A percentile compares a stretch with the other conserved stretches of the same genome.
Evolutionary conservation across 352 stramenopile species (phyloP).

Genomic region (Stramenopiles sp.): DNA sequence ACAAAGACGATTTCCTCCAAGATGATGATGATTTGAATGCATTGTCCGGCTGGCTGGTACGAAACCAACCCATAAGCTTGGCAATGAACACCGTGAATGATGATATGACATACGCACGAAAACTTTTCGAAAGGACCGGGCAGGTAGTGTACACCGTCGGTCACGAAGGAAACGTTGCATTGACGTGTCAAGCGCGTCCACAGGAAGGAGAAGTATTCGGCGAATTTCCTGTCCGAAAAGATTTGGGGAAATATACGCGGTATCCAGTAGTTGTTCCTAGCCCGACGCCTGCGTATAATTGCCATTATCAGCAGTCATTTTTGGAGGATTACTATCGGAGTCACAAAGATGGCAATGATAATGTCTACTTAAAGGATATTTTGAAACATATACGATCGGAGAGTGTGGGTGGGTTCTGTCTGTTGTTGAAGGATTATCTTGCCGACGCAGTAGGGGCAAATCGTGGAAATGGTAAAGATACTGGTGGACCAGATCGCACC

Average conservation of each 20-base stretch:
- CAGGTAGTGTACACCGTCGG: constrained; percentile 41
- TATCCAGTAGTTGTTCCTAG: constrained; percentile 39
- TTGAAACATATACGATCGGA: constrained; percentile 13
- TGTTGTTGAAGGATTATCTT: constrained; percentile 34
- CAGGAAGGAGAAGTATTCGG: constrained; percentile 46
- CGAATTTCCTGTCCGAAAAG: constrained; percentile 35
- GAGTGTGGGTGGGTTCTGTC: constrained; percentile 31
- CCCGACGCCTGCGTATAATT: constrained; percentile 37
- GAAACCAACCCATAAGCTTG: constrained; percentile 38
- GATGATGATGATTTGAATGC: constrained; percentile 18
- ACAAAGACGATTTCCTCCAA: constrained; percentile 13
- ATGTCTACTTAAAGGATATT: background rate
- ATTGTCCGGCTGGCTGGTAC: constrained; percentile 33
- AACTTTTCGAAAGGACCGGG: constrained; percentile 33
- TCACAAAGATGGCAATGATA: background rate
- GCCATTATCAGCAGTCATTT: constrained; percentile 28
- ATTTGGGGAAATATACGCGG: constrained; percentile 32
- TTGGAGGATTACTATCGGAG: too few species aligned
- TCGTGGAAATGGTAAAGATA: constrained; percentile 18
- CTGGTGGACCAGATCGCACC: background rate
- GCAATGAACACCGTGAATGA: constrained; percentile 30
- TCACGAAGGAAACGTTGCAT: constrained; percentile 24
- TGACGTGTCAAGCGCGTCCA: constrained; percentile 39
- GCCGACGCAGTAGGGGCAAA: constrained; percentile 29
- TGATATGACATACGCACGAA: constrained; percentile 10